phyloP scores from a whole-genome alignment of 2,329 filamentous ascomycete species.

The Trichoderma arundinaceum region DNA sequence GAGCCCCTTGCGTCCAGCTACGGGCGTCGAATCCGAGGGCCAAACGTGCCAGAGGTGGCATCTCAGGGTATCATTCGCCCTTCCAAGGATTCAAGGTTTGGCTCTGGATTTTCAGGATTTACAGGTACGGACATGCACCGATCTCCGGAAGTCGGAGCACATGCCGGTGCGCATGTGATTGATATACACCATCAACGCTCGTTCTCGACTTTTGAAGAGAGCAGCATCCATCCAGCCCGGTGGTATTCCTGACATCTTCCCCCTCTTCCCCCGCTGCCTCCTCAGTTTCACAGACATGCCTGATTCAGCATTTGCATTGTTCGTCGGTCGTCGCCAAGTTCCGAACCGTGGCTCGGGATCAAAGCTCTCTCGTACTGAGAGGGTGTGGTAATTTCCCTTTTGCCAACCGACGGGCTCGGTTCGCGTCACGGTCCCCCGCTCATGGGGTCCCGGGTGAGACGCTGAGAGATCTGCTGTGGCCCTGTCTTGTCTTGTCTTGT shows the following conservation, averaged over 20 bases:
- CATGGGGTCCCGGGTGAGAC: constrained; percentile 12
- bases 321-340: constrained; percentile 6
- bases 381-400: constrained; percentile 9
- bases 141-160: too few relatives aligned
- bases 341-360: constrained; percentile 6
- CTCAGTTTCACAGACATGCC: too few relatives aligned
- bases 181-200: too few relatives aligned
- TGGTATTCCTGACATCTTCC: too few relatives aligned
- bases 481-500: neutral
- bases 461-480: neutral
- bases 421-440: constrained; percentile 11
- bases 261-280: too few relatives aligned
- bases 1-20: constrained; percentile 21
- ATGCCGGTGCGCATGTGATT: too few relatives aligned
- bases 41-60: constrained; percentile 10
- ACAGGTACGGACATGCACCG: too few relatives aligned
- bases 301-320: too few relatives aligned
- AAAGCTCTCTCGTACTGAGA: neutral
- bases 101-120: too few relatives aligned
- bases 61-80: too few relatives aligned
- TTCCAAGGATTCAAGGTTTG: neutral
- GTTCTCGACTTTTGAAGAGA: too few relatives aligned
- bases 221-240: too few relatives aligned
- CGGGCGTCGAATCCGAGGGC: neutral
- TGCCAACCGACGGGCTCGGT: constrained; percentile 12